Evolutionary conservation across 2,329 filamentous ascomycete genomes (phyloP).

Genomic region (Alternaria sp.): DNA sequence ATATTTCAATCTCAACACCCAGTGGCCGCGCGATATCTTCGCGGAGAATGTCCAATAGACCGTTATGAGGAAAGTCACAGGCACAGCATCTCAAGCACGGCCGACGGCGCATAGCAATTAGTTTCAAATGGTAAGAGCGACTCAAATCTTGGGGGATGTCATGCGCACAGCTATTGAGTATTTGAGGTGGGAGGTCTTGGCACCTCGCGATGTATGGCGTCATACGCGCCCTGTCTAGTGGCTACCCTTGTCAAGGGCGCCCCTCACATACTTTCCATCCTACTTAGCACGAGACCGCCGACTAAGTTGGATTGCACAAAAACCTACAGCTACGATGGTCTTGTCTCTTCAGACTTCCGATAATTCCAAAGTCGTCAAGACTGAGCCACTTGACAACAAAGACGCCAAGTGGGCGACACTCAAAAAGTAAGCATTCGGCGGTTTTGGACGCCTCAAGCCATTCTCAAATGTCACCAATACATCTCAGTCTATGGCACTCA

Average conservation of each 20-base stretch:
- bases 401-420: slow-evolving; percentile 52
- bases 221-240: neutral
- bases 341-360: slow-evolving; percentile 10
- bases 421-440: slow-evolving; percentile 40
- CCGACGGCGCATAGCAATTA: neutral
- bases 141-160: neutral
- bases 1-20: neutral
- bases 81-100: neutral
- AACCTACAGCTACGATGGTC: slow-evolving; percentile 16
- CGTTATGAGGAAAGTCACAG: neutral
- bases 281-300: neutral
- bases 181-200: slow-evolving; percentile 10
- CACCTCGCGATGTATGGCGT: slow-evolving; percentile 16
- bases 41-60: neutral
- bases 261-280: neutral
- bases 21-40: neutral
- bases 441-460: neutral
- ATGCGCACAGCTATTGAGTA: neutral
- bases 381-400: slow-evolving; percentile 45
- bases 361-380: slow-evolving; percentile 44
- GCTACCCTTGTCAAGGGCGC: neutral
- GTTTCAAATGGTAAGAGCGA: neutral
- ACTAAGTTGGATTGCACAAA: neutral
- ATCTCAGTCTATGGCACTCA: neutral
- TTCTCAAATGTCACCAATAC: neutral